A percentile compares a stretch with the other conserved stretches of the same genome.
phyloP scores from a whole-genome alignment of 2,329 filamentous ascomycete genomes.

The Lasiodiplodia sp. region DNA sequence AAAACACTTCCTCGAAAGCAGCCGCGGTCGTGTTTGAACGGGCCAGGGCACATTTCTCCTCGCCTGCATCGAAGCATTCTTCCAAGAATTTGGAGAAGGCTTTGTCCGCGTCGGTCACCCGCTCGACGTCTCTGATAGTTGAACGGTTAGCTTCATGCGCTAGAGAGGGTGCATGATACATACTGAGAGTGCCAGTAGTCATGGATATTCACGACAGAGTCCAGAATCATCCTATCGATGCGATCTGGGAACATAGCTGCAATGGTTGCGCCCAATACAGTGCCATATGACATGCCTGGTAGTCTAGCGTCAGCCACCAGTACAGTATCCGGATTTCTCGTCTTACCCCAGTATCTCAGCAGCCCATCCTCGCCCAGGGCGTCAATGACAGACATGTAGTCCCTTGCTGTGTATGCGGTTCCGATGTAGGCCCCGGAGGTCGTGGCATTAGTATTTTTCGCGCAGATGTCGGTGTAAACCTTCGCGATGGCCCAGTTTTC shows the following conservation, averaged over 20 bases:
- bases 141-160: neutral
- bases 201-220: constrained; percentile 50
- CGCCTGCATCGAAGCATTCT: neutral
- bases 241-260: constrained; percentile 55
- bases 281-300: constrained; percentile 53
- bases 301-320: no score
- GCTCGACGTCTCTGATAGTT: neutral
- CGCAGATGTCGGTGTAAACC: constrained; percentile 30
- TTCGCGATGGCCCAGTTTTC: constrained; percentile 29
- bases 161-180: neutral
- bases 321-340: constrained; percentile 13
- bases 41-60: neutral
- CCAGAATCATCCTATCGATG: constrained; percentile 52
- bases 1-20: neutral
- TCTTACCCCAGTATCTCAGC: neutral
- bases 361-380: constrained; percentile 53
- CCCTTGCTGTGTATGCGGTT: constrained; percentile 54
- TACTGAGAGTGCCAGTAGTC: constrained; percentile 55
- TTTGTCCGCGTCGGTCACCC: neutral
- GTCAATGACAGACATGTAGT: constrained; percentile 56
- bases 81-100: neutral
- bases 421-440: constrained; percentile 49
- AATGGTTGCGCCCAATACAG: constrained; percentile 55
- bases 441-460: constrained; percentile 31
- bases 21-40: neutral